Base-by-base conservation (phyloP, 805 yeast species). In the Sugiyamaella mastotermitis region DNA sequence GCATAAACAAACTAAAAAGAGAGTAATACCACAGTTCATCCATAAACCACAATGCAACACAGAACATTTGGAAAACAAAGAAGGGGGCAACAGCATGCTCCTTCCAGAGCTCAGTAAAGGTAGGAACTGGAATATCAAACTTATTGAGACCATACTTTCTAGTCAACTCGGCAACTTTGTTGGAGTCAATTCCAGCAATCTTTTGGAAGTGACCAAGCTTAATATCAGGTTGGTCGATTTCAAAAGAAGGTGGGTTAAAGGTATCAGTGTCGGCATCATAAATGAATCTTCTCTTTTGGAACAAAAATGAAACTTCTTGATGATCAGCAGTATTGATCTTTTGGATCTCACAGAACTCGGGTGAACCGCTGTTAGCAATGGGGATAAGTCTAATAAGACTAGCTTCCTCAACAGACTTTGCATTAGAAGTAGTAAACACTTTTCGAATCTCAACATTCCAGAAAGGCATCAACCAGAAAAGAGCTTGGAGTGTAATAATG, bases 1-100 rank as follows among this genome's bases (percentile, higher is more conserved):
- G 72, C 94, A 90, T 90, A 62, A 92, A 80, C 50, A 90, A 68
- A 21, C 94, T 83, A 64, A 92, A 87, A 42, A 92, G 66, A 3
- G 97, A 86, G 57, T 83, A 83, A 63, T 88, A 88, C 97, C 97
- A 92, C 67, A 83, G 81, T 51, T 90, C 97, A 64, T 92, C 97
- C 76, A 92, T 75, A 56, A 85, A 74, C 97, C 97, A 92, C 46
- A 92, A 69, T 3, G 90, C 94, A 42, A 90, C 94, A 57, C 97
- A 88, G 60, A 92, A 92, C 41, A 92, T 71, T 67, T 92, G 98
- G 69, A 92, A 92, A 18, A 92, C 95, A 53, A 92, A 92, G 60
- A 92, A 85, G 9, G 98, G 98, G 10, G 98, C 97, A 27, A 92
- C 88, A 8, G 97, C 97, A 59, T 92, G 98, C 63, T 92, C 97